phyloP scores from a whole-genome alignment of 2,329 filamentous ascomycete species.

The Fusarium guadeloupense region DNA sequence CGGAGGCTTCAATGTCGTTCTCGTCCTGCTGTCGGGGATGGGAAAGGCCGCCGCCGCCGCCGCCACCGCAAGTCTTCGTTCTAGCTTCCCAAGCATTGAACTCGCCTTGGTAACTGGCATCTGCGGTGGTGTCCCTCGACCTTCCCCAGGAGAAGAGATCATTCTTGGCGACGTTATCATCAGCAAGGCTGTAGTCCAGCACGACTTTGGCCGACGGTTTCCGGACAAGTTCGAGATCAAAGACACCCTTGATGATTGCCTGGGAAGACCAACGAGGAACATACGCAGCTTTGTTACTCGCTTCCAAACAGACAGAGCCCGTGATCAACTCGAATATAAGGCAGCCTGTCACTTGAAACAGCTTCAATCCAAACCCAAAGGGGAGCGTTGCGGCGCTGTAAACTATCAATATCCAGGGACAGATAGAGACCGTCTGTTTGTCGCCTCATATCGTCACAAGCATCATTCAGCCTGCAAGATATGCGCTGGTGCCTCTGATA shows the following conservation, averaged over 20 bases:
- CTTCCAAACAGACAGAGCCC: background rate
- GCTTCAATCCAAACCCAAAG: background rate
- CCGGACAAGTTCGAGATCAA: too few species aligned
- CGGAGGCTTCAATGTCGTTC: constrained; percentile 42
- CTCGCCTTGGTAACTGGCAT: constrained; percentile 52
- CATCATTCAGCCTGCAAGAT: constrained; percentile 12
- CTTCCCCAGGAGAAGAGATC: constrained; percentile 13
- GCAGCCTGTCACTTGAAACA: background rate
- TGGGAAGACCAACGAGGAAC: constrained; percentile 12
- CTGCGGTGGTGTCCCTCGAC: constrained; percentile 50
- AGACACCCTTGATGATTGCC: constrained; percentile 34
- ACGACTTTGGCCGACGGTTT: constrained; percentile 41
- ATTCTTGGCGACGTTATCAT: constrained; percentile 49
- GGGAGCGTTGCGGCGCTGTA: background rate
- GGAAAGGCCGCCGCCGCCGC: constrained; percentile 44
- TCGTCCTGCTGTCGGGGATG: constrained; percentile 42
- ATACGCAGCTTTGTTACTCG: background rate
- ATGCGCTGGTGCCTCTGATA: background rate
- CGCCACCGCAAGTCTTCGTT: constrained; percentile 41
- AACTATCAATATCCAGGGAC: constrained; percentile 39
- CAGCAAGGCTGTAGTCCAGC: constrained; percentile 43
- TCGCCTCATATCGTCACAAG: background rate
- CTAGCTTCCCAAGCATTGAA: constrained; percentile 48
- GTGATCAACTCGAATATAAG: background rate
- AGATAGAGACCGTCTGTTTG: constrained; percentile 41